Percentiles rank a stretch among this genome's conserved stretches.
These are phyloP conservation scores for Trichoderma guizhouense DNA, from an alignment of 2,329 filamentous ascomycete species.

Conservation along the genomic window DNA sequence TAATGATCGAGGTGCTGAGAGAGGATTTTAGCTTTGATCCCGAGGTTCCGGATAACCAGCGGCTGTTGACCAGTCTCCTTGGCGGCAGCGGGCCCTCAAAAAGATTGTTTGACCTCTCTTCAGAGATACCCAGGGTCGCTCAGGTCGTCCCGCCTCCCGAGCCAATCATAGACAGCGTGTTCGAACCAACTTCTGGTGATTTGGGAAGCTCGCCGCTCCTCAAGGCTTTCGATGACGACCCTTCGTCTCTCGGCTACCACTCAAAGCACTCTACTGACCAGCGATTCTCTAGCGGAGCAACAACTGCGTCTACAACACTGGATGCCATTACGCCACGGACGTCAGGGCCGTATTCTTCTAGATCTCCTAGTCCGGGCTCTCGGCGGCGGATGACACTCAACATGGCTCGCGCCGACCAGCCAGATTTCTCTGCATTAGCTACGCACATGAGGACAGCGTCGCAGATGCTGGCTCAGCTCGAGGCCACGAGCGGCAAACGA, in stretches of 20 bases:
- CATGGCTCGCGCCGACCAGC: slow-evolving; percentile 60
- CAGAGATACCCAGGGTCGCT: slow-evolving; percentile 60
- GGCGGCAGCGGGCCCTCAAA: slow-evolving; percentile 55
- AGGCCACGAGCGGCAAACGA: slow-evolving; percentile 75
- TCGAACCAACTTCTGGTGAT: slow-evolving; percentile 78
- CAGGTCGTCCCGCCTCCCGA: slow-evolving; percentile 42
- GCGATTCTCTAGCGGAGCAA: slow-evolving; percentile 59
- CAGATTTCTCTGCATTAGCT: slow-evolving; percentile 76
- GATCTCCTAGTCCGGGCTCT: slow-evolving; percentile 63
- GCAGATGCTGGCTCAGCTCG: slow-evolving; percentile 81
- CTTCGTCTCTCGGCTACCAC: slow-evolving; percentile 27
- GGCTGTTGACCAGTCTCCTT: slow-evolving; percentile 57
- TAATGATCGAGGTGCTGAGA: slow-evolving; percentile 79
- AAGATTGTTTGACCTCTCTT: slow-evolving; percentile 62
- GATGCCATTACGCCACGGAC: slow-evolving; percentile 64
- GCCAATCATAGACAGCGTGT: slow-evolving; percentile 65
- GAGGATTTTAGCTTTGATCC: slow-evolving; percentile 84
- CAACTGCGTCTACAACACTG: slow-evolving; percentile 56
- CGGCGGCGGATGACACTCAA: slow-evolving; percentile 60
- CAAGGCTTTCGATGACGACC: slow-evolving; percentile 53
- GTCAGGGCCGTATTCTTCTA: slow-evolving; percentile 64
- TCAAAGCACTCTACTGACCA: slow-evolving; percentile 37
- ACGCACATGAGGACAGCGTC: slow-evolving; percentile 86
- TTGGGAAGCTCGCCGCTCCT: slow-evolving; percentile 70
- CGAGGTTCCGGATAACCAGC: slow-evolving; percentile 67